Evolutionary conservation across 192 early-diverging fungal species (phyloP), one percentile per base, ranked within the genome.

Genomic region (Chytriomyces sp.): DNA sequence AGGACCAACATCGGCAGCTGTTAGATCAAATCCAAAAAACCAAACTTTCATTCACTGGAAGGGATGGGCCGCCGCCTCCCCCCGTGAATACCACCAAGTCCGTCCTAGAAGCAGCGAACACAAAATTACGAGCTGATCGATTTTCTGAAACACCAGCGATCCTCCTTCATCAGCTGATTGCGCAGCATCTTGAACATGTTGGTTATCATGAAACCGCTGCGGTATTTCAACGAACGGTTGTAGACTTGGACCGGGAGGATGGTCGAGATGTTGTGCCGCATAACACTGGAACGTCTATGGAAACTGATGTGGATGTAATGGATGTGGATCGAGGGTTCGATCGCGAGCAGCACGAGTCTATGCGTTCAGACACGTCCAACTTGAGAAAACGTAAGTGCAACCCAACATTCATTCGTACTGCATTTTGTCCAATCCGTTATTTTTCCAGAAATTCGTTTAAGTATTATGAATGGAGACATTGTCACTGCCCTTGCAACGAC

Each of bases 181-280:
- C 94, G 4, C 83, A 83, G 26, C 93, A 97, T 64, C 79, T 99
- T 64, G 72, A 94, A 59, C 93, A 96, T 63, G 90, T 88, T 66
- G 95, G 95, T 49, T 93, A 89, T 70, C 84, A 81, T 26, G 87
- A 89, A 37, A 93, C 92, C 19, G 93, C 95, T 0, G 81, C 86
- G 19, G 86, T 86, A 0, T 87, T 98, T 59, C 60, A 60, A 12
- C 39, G 59, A 39, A 61, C 56, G 30, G 63, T 56, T 49, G 52
- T 39, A 22, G 53, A 44, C 41, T 75, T 33, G 33, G 72, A 75
- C 34, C 64, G 64, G 22, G 41, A 73, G 66, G 54, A 65, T 61
- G 64, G 59, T 30, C 25, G 39, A 52, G 53, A 69, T 54, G 7
- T 74, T 79, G 54, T 37, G 40, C 4, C 64, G 73, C 3, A 72